Percentiles rank a stretch among this genome's conserved stretches.
Evolutionary conservation across 1,139 yeast genomes (phyloP).

Genomic region (Suhomyces bokatorum): DNA sequence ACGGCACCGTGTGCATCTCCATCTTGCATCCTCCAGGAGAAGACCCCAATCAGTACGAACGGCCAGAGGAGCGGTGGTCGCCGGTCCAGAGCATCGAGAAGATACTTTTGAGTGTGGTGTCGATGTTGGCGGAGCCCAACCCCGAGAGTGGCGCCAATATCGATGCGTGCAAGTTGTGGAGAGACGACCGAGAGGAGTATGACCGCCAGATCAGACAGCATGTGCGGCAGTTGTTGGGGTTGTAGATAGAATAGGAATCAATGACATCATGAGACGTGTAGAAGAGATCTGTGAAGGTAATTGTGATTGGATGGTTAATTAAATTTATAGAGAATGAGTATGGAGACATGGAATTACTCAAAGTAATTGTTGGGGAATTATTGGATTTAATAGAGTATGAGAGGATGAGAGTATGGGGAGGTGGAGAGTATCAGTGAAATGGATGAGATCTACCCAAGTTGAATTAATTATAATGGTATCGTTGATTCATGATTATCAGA

Average conservation of each 20-base stretch:
- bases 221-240: slow-evolving; percentile 66
- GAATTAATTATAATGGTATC: too few species aligned
- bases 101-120: slow-evolving; percentile 85
- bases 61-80: slow-evolving; percentile 96
- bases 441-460: too few species aligned
- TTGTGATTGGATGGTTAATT: too few species aligned
- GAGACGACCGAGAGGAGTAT: slow-evolving; percentile 74
- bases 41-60: slow-evolving; percentile 92
- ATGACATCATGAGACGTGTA: neutral
- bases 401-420: too few species aligned
- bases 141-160: slow-evolving; percentile 96
- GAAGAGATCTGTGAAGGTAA: too few species aligned
- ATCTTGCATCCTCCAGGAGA: slow-evolving; percentile 96
- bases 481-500: too few species aligned
- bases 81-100: slow-evolving; percentile 97
- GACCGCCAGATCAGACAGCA: slow-evolving; percentile 63
- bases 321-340: too few species aligned
- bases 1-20: slow-evolving; percentile 94
- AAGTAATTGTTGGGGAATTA: too few species aligned
- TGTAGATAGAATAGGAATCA: slow-evolving; percentile 26
- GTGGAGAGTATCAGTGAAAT: too few species aligned
- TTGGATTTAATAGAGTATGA: too few species aligned
- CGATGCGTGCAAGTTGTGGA: slow-evolving; percentile 94
- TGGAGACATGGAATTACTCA: too few species aligned
- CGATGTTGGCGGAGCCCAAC: slow-evolving; percentile 97